Evolutionary conservation across 2,329 filamentous ascomycete species (phyloP).

Genomic region (Microascus cirrosus): DNA sequence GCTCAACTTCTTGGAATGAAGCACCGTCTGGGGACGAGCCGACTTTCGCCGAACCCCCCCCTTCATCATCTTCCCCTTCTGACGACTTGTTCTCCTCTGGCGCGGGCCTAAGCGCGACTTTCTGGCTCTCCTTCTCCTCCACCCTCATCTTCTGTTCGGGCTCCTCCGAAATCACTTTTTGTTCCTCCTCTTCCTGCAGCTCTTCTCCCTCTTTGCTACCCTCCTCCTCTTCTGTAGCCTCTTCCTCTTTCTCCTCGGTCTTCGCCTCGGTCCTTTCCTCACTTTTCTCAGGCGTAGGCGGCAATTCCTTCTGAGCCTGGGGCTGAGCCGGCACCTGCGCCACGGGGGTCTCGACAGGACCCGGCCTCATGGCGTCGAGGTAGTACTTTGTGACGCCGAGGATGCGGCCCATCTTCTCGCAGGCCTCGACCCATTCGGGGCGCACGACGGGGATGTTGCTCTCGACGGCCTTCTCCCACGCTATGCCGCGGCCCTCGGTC

Average conservation of each 20-base stretch:
- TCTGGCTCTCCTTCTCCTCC: slow-evolving; percentile 44
- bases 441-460: slow-evolving; percentile 96
- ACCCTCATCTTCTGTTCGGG: slow-evolving; percentile 43
- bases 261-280: slow-evolving; percentile 6
- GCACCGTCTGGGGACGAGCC: slow-evolving; percentile 40
- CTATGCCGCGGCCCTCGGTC: slow-evolving; percentile 76
- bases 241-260: slow-evolving; percentile 9
- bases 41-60: slow-evolving; percentile 24
- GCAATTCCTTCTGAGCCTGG: slow-evolving; percentile 22
- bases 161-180: slow-evolving; percentile 18
- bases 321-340: slow-evolving; percentile 16
- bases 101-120: slow-evolving; percentile 35
- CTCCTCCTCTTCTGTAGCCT: slow-evolving; percentile 16
- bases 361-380: slow-evolving; percentile 60
- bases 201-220: slow-evolving; percentile 14
- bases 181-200: slow-evolving; percentile 21
- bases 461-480: slow-evolving; percentile 95
- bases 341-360: slow-evolving; percentile 25
- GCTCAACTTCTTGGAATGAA: slow-evolving; percentile 53
- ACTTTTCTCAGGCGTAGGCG: slow-evolving; percentile 12
- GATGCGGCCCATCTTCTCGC: slow-evolving; percentile 83
- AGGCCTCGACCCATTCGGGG: slow-evolving; percentile 96
- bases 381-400: slow-evolving; percentile 95
- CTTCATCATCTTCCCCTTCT: slow-evolving; percentile 17
- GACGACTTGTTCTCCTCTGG: slow-evolving; percentile 11